Evolutionary conservation across 2,329 filamentous ascomycete species (phyloP), one percentile per base, ranked within the genome.

Genomic region (Ophiostoma piceae): DNA sequence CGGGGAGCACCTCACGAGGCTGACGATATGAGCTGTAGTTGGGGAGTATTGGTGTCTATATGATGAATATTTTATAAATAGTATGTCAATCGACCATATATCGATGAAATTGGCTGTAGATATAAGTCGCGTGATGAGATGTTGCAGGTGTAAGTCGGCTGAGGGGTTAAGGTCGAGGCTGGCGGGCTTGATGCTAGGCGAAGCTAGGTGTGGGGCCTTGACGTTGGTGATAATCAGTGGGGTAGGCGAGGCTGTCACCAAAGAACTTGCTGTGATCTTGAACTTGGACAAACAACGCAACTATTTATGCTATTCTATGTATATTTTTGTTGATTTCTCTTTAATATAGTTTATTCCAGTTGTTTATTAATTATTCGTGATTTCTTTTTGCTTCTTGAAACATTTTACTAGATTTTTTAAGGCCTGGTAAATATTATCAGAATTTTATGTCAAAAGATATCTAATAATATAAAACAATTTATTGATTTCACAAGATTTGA

Each of bases 121-220:
- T 8, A 47, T 47, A 16, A 47, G 43, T 47, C 43, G 43, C 16
- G 43, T 19, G 16, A 47, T 19, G 19, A 47, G 43, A 26, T 22
- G 51, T 26, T 26, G 51, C n/a, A n/a, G 6, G 47, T 54, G 2
- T 57, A 26, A 57, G 47, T 51, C 47, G 47, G 51, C 22, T 29
- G 51, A 57, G 51, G 51, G 51, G 51, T 57, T 29, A 57, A 57
- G 51, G n/a, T 26, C 51, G 51, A 57, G 51, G 51, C 51, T 57
- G 51, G 51, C 51, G n/a, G 43, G 5, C 51, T 57, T n/a, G 43
- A 19, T 47, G 16, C 51, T 57, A 22, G 22, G 22, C 43, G 43
- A 19, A 19, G 16, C 51, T 57, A 22, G 11, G 22, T n/a, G 47
- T 57, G 51, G 51, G 51, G 51, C n/a, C n/a, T 9, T 19, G 7